These are phyloP conservation scores for Tetrahymena thermophila DNA, from an alignment of 73 alveolate species.

Conservation along the genomic window DNA sequence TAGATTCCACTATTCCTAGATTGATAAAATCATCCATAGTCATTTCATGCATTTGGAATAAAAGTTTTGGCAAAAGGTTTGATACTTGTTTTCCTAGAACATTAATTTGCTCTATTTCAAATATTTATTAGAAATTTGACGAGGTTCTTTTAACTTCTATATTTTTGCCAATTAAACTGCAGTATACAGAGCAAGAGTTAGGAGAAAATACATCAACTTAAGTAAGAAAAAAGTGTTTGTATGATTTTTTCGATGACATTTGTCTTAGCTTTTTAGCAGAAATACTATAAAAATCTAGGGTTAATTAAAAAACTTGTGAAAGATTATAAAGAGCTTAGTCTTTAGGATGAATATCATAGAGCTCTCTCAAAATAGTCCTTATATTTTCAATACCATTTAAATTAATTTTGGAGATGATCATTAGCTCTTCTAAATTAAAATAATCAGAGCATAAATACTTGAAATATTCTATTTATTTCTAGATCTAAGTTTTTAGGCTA, in stretches of 20 bases:
- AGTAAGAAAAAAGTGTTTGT: no score
- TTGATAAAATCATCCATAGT: not conserved
- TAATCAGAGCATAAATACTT: not conserved
- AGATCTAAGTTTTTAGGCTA: not conserved
- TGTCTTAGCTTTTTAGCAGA: not conserved
- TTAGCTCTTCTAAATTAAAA: not conserved
- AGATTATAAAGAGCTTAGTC: not conserved
- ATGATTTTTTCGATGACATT: not conserved
- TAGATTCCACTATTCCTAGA: not conserved
- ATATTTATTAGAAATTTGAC: not conserved
- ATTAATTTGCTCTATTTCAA: not conserved
- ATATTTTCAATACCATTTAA: not conserved
- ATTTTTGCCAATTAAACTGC: not conserved
- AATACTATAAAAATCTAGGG: not conserved
- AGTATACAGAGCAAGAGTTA: not conserved
- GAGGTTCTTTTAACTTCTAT: not conserved
- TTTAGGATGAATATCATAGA: not conserved
- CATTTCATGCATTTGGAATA: not conserved
- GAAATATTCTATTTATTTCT: not conserved
- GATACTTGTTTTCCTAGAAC: not conserved
- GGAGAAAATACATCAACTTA: not conserved
- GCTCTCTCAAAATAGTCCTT: not conserved
- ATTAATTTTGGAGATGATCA: not conserved
- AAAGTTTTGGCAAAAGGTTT: not conserved
- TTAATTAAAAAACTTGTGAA: not conserved